Conservation (phyloP, 73 alveolate species). For the Blepharisma stoltei region DNA sequence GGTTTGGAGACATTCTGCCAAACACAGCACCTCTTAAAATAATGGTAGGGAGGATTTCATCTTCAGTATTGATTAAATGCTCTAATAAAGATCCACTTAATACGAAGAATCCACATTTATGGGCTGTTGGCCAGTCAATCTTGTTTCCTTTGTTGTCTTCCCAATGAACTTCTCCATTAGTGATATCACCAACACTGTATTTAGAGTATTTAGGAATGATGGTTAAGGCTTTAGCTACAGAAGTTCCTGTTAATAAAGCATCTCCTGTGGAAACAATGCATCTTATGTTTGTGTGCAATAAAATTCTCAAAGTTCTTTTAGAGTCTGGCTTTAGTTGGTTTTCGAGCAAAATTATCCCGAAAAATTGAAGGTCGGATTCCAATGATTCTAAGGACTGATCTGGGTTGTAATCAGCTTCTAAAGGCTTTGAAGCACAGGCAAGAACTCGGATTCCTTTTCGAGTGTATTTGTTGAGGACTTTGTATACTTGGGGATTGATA, state of each 20-base stretch:
- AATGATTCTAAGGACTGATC: conserved; percentile 44
- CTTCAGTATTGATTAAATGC: neutral
- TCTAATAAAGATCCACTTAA: neutral
- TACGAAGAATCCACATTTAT: conserved; percentile 1
- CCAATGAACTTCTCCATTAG: neutral
- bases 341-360: conserved; percentile 84
- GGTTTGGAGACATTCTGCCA: conserved; percentile 99
- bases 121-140: neutral
- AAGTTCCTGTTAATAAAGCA: conserved; percentile 91
- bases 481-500: conserved; percentile 24
- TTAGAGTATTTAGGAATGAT: conserved; percentile 11
- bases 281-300: conserved; percentile 74
- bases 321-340: conserved; percentile 87
- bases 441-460: conserved; percentile 89
- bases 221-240: conserved; percentile 88
- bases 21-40: conserved; percentile 82
- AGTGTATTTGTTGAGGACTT: conserved; percentile 71
- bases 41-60: conserved; percentile 63
- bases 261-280: conserved; percentile 98
- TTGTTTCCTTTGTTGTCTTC: neutral
- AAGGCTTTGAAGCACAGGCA: conserved; percentile 79
- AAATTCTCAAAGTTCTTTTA: conserved; percentile 54
- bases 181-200: conserved; percentile 5
- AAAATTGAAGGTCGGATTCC: conserved; percentile 81
- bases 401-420: conserved; percentile 64